Percentiles rank a stretch among this genome's conserved stretches.
These are phyloP conservation scores for sorghum (Sorghum bicolor) DNA, from an alignment of 176 grass and related monocot species.

Conservation along the genomic window DNA sequence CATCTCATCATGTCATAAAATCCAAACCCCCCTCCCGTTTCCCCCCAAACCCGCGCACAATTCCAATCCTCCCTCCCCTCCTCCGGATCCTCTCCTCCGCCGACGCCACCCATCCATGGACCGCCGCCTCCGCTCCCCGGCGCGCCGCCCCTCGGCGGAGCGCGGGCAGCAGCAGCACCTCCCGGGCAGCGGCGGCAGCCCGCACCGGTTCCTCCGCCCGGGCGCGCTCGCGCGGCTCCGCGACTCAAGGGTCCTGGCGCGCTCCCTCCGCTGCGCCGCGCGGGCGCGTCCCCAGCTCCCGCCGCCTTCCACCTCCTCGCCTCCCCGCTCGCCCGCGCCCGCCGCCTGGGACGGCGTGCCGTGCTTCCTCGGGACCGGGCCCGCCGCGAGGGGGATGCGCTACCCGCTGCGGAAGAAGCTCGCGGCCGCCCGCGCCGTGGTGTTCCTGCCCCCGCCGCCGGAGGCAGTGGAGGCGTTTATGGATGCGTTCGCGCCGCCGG, in stretches of 20 bases:
- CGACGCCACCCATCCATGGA: constrained; percentile 17
- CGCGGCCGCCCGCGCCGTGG: constrained; percentile 40
- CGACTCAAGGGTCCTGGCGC: constrained; percentile 67
- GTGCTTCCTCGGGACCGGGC: constrained; percentile 33
- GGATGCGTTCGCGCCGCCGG: background rate
- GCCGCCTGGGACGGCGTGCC: constrained; percentile 16
- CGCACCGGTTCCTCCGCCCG: constrained; percentile 72
- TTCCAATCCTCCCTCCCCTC: background rate
- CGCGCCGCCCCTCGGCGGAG: constrained; percentile 25
- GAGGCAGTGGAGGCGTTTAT: constrained; percentile 27
- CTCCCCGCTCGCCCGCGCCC: background rate
- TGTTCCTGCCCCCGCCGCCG: constrained; percentile 49
- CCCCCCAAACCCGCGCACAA: background rate
- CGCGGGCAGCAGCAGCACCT: background rate
- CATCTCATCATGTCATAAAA: background rate
- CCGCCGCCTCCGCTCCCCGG: constrained; percentile 35
- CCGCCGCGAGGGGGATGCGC: constrained; percentile 15
- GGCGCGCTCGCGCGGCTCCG: constrained; percentile 71
- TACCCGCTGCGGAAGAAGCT: constrained; percentile 84
- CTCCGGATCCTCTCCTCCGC: background rate
- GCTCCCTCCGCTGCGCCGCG: constrained; percentile 49
- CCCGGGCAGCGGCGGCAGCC: background rate
- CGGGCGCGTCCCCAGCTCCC: background rate
- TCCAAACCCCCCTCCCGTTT: background rate
- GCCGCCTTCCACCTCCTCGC: background rate